A percentile compares a stretch with the other conserved stretches of the same genome.
Evolutionary conservation across 2,329 filamentous ascomycete genomes (phyloP).

Genomic region (Sclerotiophoma versabilis): DNA sequence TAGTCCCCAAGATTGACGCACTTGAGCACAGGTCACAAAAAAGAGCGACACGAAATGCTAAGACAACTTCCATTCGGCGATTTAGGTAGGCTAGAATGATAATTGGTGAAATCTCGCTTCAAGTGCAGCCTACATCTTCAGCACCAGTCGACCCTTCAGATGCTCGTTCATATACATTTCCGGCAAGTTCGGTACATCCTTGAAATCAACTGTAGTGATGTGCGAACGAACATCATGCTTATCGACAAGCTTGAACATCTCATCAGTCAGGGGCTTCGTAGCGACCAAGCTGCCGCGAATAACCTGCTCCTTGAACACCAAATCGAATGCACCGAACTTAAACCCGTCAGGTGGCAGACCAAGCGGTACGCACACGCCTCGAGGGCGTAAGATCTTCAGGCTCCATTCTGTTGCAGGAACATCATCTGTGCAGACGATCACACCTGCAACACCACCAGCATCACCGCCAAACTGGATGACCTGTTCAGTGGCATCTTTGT

Average conservation of each 20-base stretch:
- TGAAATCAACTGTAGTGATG: background rate
- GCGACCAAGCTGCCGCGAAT: background rate
- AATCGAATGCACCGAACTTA: constrained; percentile 16
- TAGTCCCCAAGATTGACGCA: too few relatives aligned
- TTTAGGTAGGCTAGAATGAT: too few relatives aligned
- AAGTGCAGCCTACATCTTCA: background rate
- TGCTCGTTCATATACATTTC: constrained; percentile 2
- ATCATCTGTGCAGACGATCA: constrained; percentile 22
- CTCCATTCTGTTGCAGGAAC: constrained; percentile 15
- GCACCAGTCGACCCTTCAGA: background rate
- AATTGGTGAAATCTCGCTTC: background rate
- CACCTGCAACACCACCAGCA: constrained; percentile 12
- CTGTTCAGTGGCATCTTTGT: too few relatives aligned
- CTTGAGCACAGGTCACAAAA: too few relatives aligned
- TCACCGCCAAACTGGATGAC: constrained; percentile 7
- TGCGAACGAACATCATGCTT: background rate
- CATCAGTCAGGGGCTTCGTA: background rate
- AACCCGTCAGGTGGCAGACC: constrained; percentile 14
- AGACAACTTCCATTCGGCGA: too few relatives aligned
- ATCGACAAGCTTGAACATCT: background rate
- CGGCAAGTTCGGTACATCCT: background rate
- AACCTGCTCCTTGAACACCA: constrained; percentile 8
- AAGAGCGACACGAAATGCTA: too few relatives aligned
- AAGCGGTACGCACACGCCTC: constrained; percentile 15
- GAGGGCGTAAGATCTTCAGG: constrained; percentile 16